Base-by-base conservation (phyloP, 768 basidiomycete genomes). In the Pulveroboletus sp. region DNA sequence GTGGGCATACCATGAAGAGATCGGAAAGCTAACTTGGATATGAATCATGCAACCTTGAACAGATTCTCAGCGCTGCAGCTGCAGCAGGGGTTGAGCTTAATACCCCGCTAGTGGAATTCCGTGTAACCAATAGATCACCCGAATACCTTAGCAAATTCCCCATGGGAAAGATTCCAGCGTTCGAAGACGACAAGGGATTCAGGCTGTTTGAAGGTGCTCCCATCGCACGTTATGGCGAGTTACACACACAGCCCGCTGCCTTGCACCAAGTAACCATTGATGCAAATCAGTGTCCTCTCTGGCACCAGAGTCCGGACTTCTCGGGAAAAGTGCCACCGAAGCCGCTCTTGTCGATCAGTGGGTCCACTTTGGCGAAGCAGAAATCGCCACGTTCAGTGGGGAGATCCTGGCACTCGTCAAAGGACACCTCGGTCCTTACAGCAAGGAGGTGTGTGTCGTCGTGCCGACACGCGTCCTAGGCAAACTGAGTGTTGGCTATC, bases 71-170 rank as follows among this genome's bases (percentile, higher is more conserved):
- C 28, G 58, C 52, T 15, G 64, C 58, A 3, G 60, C 58, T 12
- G 35, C 59, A 15, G 60, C 58, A 27, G 62, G 45, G n/a, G 54
- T 66, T 10, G 62, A 68, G 47, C 26, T 68, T 1, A 64, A 68
- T 18, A 52, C 35, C 0, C 58, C 62, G 15, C 33, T 44, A 3
- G 43, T 67, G 4, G 60, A 66, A 18, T 63, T 57, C 38, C 35
- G 10, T 0, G 66, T 62, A 37, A 66, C 57, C n/a, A 64, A 57
- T 40, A 53, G 44, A 43, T 37, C 64, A 3, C 56, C 64, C 6
- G 67, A 68, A 53, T 67, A 47, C 50, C 56, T 68, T 18, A 30
- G 36, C 4, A 67, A 68, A 44, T 68, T 67, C 35, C 64, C 64
- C 2, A 0, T 68, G 9, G 65, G 66, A 24, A 67, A 64, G 45